Evolutionary conservation across 2,329 filamentous ascomycete species (phyloP).

Genomic region (Aureobasidium sp.): DNA sequence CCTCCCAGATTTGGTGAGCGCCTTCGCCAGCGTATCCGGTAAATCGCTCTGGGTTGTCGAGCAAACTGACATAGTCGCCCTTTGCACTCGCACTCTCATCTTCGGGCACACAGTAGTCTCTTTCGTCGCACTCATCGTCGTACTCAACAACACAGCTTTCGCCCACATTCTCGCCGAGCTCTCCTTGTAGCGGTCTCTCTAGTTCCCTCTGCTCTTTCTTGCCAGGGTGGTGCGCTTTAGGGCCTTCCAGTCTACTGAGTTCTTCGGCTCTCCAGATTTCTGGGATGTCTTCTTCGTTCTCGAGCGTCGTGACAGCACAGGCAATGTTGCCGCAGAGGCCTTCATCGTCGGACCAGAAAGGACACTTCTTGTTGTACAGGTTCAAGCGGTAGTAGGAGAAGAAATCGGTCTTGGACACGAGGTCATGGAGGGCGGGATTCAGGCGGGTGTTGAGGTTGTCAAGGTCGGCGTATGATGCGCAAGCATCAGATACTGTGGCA

Average conservation of each 20-base stretch:
- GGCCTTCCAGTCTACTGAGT: constrained; percentile 85
- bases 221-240: constrained; percentile 81
- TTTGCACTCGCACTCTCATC: constrained; percentile 81
- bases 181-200: constrained; percentile 69
- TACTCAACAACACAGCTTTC: constrained; percentile 97
- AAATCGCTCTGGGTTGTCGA: constrained; percentile 91
- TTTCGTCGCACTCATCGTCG: constrained; percentile 92
- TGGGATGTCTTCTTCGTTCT: constrained; percentile 92
- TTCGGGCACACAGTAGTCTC: constrained; percentile 94
- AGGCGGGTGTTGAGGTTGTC: constrained; percentile 74
- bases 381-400: constrained; percentile 97
- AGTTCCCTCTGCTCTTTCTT: constrained; percentile 65
- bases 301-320: constrained; percentile 89
- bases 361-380: constrained; percentile 87
- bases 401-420: constrained; percentile 88
- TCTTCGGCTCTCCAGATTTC: constrained; percentile 86
- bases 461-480: constrained; percentile 86
- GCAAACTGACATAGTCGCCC: constrained; percentile 91
- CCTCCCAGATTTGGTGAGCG: constrained; percentile 87
- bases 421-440: constrained; percentile 67
- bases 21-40: constrained; percentile 86
- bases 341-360: constrained; percentile 90
- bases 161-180: constrained; percentile 76
- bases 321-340: constrained; percentile 96
- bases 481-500: constrained; percentile 87